A percentile compares a stretch with the other conserved stretches of the same genome.
Evolutionary conservation across 495 filamentous ascomycete genomes (phyloP).

Genomic region (Staphylotrichum tortipilum): DNA sequence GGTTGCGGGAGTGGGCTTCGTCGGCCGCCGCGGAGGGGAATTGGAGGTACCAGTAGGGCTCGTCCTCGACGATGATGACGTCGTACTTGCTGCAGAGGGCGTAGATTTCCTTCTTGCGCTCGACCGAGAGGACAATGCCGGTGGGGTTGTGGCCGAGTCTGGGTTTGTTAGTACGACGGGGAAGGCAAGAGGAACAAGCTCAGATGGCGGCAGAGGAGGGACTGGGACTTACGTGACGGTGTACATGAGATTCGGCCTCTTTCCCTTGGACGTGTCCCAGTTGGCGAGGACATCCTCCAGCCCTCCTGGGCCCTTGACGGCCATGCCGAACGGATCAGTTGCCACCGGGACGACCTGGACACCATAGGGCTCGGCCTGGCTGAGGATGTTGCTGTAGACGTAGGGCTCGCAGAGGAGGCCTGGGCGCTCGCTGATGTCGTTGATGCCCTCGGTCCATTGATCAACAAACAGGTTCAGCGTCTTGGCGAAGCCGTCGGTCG

Average conservation of each 20-base stretch:
- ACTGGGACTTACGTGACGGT: constrained; percentile 65
- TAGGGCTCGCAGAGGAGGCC: constrained; percentile 71
- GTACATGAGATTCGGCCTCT: constrained; percentile 77
- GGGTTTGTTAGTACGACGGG: not conserved
- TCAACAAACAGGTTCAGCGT: constrained; percentile 62
- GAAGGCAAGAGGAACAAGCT: not conserved
- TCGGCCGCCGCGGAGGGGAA: constrained; percentile 57
- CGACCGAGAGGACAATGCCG: constrained; percentile 57
- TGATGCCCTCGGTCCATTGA: constrained; percentile 58
- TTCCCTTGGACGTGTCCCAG: constrained; percentile 68
- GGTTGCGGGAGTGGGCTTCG: constrained; percentile 39
- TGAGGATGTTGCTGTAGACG: constrained; percentile 65
- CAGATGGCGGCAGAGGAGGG: not conserved
- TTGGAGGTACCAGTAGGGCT: constrained; percentile 94
- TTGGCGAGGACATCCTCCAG: constrained; percentile 69
- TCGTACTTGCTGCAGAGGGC: constrained; percentile 74
- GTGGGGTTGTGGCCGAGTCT: constrained; percentile 92
- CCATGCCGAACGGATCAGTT: constrained; percentile 74
- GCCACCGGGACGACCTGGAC: constrained; percentile 61
- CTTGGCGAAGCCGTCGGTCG: constrained; percentile 80
- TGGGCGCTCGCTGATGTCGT: constrained; percentile 58
- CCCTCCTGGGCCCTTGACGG: constrained; percentile 53
- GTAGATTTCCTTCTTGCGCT: constrained; percentile 71
- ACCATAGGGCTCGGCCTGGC: constrained; percentile 57
- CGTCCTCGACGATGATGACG: constrained; percentile 88